Evolutionary conservation across 148 eudicot species (phyloP).

Genomic region (Polygonum aviculare): DNA sequence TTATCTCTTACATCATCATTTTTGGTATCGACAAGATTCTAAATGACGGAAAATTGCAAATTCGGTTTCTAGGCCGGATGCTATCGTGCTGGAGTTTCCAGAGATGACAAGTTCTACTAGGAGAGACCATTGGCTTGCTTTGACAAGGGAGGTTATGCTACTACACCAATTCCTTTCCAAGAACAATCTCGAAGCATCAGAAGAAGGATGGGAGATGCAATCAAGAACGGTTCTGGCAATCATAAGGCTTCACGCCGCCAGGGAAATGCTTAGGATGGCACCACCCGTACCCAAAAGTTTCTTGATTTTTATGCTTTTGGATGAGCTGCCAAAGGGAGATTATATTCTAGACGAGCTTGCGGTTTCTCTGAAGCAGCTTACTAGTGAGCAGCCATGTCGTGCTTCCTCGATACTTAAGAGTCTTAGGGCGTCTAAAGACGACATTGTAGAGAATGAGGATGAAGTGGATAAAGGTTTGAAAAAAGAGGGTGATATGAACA

Average conservation of each 20-base stretch:
- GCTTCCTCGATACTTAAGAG: conserved; percentile 64
- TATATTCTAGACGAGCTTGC: conserved; percentile 74
- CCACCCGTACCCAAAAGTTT: conserved; percentile 83
- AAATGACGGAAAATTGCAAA: neutral
- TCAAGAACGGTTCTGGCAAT: conserved; percentile 72
- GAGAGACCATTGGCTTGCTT: conserved; percentile 88
- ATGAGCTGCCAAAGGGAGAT: conserved; percentile 87
- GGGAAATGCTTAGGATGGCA: conserved; percentile 84
- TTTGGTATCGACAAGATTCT: neutral
- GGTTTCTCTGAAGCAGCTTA: conserved; percentile 36
- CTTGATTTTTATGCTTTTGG: conserved; percentile 61
- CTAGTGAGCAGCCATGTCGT: conserved; percentile 47
- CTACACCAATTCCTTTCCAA: conserved; percentile 58
- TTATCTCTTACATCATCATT: neutral
- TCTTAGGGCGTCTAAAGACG: conserved; percentile 35
- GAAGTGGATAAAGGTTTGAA: conserved; percentile 10
- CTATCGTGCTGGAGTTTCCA: conserved; percentile 67
- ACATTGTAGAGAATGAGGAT: neutral
- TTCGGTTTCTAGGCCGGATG: conserved; percentile 45
- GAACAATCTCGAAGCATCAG: conserved; percentile 27
- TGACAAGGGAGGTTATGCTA: conserved; percentile 58
- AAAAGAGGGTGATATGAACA: conserved; percentile 13
- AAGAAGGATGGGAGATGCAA: conserved; percentile 80
- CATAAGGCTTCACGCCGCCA: conserved; percentile 73
- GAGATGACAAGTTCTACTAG: conserved; percentile 84